These are phyloP conservation scores for Dryas octopetala DNA, from an alignment of 306 rosid species.

Conservation along the genomic window DNA sequence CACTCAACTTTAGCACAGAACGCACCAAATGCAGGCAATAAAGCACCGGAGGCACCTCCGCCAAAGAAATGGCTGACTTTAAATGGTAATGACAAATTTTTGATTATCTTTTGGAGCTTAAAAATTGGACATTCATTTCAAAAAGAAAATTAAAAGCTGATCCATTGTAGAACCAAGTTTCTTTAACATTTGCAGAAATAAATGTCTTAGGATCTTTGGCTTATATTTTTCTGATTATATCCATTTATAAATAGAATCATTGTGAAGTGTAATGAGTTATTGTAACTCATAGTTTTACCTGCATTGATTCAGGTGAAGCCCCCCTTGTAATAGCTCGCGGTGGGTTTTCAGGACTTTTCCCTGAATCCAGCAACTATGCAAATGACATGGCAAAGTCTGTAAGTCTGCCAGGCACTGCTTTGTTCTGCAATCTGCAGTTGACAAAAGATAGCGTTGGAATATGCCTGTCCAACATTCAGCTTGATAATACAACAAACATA, in stretches of 20 bases:
- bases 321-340: constrained; percentile 78
- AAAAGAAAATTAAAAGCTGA: neutral
- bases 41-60: neutral
- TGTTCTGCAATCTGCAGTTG: constrained; percentile 69
- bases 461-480: constrained; percentile 55
- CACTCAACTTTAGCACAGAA: constrained; percentile 46
- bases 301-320: constrained; percentile 48
- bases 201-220: neutral
- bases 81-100: constrained; percentile 41
- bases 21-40: neutral
- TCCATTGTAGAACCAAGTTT: neutral
- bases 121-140: neutral
- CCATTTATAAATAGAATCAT: too few species aligned
- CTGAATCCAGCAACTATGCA: constrained; percentile 57
- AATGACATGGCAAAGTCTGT: constrained; percentile 23
- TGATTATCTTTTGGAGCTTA: neutral
- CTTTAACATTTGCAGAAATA: neutral
- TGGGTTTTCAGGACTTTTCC: constrained; percentile 74
- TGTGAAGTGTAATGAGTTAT: too few species aligned
- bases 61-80: constrained; percentile 69
- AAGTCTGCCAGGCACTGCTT: constrained; percentile 34
- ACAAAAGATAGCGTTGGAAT: constrained; percentile 65
- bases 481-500: constrained; percentile 64
- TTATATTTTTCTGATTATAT: too few species aligned
- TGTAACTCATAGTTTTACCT: neutral